Evolutionary conservation across 495 filamentous ascomycete genomes (phyloP), one percentile per base, ranked within the genome.

Genomic region (Barbatosphaeria neglecta): DNA sequence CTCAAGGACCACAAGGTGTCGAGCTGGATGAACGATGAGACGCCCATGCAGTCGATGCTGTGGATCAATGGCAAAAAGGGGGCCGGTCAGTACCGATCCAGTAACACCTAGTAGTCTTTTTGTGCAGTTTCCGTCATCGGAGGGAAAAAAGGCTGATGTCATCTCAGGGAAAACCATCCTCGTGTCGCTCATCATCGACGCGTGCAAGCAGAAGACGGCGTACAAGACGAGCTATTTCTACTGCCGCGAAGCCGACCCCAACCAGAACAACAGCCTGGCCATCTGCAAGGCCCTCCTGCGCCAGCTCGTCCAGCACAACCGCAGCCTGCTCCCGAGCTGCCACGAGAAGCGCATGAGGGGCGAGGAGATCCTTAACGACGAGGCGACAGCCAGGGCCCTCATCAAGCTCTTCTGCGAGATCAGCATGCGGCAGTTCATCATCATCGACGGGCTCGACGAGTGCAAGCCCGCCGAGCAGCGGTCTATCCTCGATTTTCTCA

Each of bases 401-500:
- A 49, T 70, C 6, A 47, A 59, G 16, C 43, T 51, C 4, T 53
- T 60, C 22, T 55, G 62, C 31, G 44, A 55, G 19, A 47, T 50
- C 37, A 50, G 55, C 10, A 50, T 50, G 24, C 44, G 53, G 6
- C 45, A 60, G 1, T 62, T 59, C 45, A 59, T 74, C 17, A 50
- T 72, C 13, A 63, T 73, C 43, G 71, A 74, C 45, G 71, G 67
- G 0, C 25, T 73, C 4, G 71, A 74, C 41, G 70, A 74, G 43
- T 70, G 67, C 37, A 52, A 60, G 8, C 4, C 40, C 1, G n/a
- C 39, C 2, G 58, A 72, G 45, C 48, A 58, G 31, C 58, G 52
- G n/a, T 43, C 37, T 13, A 50, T 59, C 35, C 40, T 65, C 6
- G 42, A 47, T 6, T 62, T 59, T 20, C 58, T 59, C 53, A 47